These are phyloP conservation scores for Chlamydomonas eustigma DNA, from an alignment of 139 green algal species.

Conservation along the genomic window DNA sequence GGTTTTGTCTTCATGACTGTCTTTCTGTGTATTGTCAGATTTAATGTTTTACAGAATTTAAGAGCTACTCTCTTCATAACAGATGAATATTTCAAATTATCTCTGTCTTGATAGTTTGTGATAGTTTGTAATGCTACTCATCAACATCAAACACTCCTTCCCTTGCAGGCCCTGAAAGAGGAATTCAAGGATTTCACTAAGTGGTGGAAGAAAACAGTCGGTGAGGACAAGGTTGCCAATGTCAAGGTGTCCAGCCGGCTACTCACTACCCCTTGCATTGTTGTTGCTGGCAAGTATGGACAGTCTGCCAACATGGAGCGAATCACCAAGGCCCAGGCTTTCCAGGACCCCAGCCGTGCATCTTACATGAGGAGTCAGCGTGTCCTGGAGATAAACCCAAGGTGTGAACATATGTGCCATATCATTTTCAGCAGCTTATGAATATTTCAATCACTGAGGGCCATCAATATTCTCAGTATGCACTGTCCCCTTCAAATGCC, in stretches of 20 bases:
- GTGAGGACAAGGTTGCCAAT: constrained; percentile 24
- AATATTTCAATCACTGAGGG: not conserved
- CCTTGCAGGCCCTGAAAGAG: constrained; percentile 72
- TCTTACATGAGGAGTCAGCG: constrained; percentile 47
- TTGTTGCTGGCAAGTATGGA: constrained; percentile 92
- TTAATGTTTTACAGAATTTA: no score
- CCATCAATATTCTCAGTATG: not conserved
- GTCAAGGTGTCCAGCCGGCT: constrained; percentile 70
- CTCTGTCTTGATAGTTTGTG: no score
- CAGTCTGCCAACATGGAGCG: constrained; percentile 97
- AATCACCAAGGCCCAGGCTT: constrained; percentile 81
- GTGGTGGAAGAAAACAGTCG: constrained; percentile 93
- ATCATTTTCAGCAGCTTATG: not conserved
- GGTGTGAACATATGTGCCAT: no score
- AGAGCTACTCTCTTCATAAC: no score
- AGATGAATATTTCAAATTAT: no score
- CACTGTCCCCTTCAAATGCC: no score
- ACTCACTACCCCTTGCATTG: constrained; percentile 80
- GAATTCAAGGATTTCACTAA: constrained; percentile 82
- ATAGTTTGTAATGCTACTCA: no score
- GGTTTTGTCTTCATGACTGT: no score
- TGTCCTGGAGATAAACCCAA: constrained; percentile 96
- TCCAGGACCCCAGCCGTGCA: constrained; percentile 23
- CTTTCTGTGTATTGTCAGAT: no score
- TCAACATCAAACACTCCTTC: not conserved